Conservation (phyloP, 495 filamentous ascomycete genomes). For the Podospora conica region DNA sequence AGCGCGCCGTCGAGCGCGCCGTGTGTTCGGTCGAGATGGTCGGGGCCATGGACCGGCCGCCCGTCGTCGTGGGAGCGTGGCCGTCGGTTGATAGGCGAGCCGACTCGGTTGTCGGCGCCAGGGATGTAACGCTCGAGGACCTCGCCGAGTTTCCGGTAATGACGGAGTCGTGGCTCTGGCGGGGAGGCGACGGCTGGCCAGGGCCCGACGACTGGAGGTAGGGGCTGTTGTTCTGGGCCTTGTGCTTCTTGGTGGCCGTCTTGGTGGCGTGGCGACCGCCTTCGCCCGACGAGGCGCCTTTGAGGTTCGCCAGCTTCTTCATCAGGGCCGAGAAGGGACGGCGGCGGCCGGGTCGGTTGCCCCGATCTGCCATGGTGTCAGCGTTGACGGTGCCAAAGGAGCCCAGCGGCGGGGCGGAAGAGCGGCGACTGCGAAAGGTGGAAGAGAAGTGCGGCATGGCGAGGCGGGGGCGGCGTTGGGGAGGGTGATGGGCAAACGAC, state of each 20-base stretch:
- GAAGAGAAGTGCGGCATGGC: constrained; percentile 16
- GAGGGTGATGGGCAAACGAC: constrained; percentile 3
- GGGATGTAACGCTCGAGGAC: constrained; percentile 32
- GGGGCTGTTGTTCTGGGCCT: constrained; percentile 71
- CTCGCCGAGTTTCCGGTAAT: constrained; percentile 39
- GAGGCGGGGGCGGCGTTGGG: neutral
- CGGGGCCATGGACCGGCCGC: constrained; percentile 65
- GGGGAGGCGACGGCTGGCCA: constrained; percentile 31
- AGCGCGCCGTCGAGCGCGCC: constrained; percentile 64
- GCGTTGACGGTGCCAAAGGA: constrained; percentile 17
- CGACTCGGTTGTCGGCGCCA: constrained; percentile 45
- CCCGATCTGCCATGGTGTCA: constrained; percentile 33
- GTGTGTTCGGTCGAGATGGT: constrained; percentile 76
- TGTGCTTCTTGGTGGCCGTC: constrained; percentile 49
- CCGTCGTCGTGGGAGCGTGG: constrained; percentile 50
- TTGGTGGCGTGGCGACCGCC: constrained; percentile 29
- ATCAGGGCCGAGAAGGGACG: constrained; percentile 89
- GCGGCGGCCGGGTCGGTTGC: constrained; percentile 53
- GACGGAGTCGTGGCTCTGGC: constrained; percentile 54
- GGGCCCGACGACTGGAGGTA: constrained; percentile 62
- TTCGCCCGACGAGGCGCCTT: constrained; percentile 46
- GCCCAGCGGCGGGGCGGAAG: constrained; percentile 11
- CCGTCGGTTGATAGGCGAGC: constrained; percentile 53
- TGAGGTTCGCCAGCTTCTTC: constrained; percentile 87
- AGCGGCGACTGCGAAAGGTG: constrained; percentile 15